phyloP scores from a whole-genome alignment of 805 yeast species.

The Ogataea sp. region DNA sequence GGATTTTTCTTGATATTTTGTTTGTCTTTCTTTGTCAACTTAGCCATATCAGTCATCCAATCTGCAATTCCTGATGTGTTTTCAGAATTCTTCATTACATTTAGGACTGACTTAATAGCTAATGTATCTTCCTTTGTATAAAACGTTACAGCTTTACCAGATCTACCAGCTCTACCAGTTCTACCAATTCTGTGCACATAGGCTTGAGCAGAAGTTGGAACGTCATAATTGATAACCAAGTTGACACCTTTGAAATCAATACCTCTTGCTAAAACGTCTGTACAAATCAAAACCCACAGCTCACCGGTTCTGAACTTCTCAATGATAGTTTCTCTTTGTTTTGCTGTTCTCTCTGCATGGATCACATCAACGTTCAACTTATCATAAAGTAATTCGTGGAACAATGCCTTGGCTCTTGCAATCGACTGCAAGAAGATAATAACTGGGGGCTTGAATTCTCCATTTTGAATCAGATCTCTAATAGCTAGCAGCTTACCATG shows the following conservation, averaged over 20 bases:
- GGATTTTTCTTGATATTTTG: constrained; percentile 48
- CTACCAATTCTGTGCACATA: constrained; percentile 98
- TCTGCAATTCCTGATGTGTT: constrained; percentile 50
- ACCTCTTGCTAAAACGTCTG: constrained; percentile 95
- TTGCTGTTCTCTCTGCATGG: constrained; percentile 87
- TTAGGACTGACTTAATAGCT: constrained; percentile 74
- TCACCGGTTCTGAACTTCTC: constrained; percentile 84
- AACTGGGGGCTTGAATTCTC: constrained; percentile 88
- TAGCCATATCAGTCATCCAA: constrained; percentile 71
- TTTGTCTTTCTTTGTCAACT: constrained; percentile 57
- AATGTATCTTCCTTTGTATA: constrained; percentile 84
- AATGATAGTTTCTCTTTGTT: constrained; percentile 79
- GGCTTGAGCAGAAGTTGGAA: constrained; percentile 88
- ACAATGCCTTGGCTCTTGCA: constrained; percentile 88
- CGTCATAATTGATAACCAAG: constrained; percentile 91
- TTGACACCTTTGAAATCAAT: constrained; percentile 95
- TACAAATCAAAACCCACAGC: constrained; percentile 92
- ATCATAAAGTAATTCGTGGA: constrained; percentile 88
- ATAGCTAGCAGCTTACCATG: constrained; percentile 92
- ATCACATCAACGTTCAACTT: constrained; percentile 90
- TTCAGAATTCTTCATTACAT: constrained; percentile 94
- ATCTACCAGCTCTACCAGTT: constrained; percentile 91
- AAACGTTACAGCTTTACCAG: constrained; percentile 84
- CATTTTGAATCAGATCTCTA: constrained; percentile 76
- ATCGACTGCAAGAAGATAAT: constrained; percentile 88